These are phyloP conservation scores for Whalleya microplaca DNA, from an alignment of 2,329 filamentous ascomycete genomes.

Conservation along the genomic window DNA sequence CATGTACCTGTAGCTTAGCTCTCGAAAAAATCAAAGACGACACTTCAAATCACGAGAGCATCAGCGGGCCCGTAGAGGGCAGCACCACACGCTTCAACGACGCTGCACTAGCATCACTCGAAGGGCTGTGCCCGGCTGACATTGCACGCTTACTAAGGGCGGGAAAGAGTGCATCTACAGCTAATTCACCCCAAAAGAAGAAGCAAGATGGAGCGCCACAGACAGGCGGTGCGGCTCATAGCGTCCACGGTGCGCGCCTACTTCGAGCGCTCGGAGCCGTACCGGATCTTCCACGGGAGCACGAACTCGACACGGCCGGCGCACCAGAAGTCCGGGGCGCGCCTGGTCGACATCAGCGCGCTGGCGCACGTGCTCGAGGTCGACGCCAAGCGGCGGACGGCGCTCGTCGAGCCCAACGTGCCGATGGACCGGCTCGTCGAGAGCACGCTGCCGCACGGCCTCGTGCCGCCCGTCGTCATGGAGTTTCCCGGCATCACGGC, in stretches of 20 bases:
- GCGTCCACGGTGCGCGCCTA: constrained; percentile 51
- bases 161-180: neutral
- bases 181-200: too few species aligned
- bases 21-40: neutral
- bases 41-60: neutral
- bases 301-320: constrained; percentile 73
- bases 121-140: neutral
- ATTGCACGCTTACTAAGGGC: neutral
- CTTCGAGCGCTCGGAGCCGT: constrained; percentile 57
- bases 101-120: neutral
- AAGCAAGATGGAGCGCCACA: constrained; percentile 54
- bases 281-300: constrained; percentile 76
- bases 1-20: too few species aligned
- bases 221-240: constrained; percentile 51
- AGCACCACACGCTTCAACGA: neutral
- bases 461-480: constrained; percentile 74
- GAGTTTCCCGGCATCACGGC: constrained; percentile 78
- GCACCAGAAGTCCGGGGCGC: constrained; percentile 41
- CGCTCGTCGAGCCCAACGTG: constrained; percentile 75
- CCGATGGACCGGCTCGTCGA: constrained; percentile 74
- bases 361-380: constrained; percentile 68
- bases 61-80: neutral
- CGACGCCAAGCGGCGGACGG: constrained; percentile 57
- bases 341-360: constrained; percentile 66
- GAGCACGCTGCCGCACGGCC: constrained; percentile 64